A percentile compares a stretch with the other conserved stretches of the same genome.
Conservation (phyloP, 2,329 filamentous ascomycete genomes). For the Huntiella bhutanensis region DNA sequence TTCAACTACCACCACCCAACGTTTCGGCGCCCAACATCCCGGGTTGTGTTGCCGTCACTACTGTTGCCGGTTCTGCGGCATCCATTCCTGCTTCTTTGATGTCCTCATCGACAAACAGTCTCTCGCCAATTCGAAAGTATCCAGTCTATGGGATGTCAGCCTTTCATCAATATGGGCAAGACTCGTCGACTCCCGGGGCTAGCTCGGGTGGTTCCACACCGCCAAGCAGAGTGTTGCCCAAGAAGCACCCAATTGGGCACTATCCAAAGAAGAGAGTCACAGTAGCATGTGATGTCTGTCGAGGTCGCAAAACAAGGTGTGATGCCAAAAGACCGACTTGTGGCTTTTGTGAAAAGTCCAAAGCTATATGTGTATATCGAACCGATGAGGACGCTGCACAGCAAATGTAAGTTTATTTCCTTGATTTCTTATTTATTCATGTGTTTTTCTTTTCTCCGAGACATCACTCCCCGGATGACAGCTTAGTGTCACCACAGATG, state of each 20-base stretch:
- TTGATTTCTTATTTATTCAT: background rate
- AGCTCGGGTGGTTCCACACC: background rate
- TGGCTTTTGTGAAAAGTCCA: conserved; percentile 12
- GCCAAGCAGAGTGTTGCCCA: conserved; percentile 5
- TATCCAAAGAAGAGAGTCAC: conserved; percentile 14
- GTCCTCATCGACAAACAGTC: too few species aligned
- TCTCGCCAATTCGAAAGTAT: too few species aligned
- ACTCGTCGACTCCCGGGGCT: background rate
- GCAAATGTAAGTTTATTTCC: conserved; percentile 5
- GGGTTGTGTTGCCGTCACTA: too few species aligned
- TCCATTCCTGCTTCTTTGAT: too few species aligned
- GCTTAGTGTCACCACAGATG: too few species aligned
- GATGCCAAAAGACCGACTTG: conserved; percentile 12
- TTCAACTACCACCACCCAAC: too few species aligned
- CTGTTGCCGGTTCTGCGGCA: too few species aligned
- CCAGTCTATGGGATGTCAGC: too few species aligned
- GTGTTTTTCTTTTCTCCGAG: background rate
- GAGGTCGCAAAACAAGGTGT: conserved; percentile 13
- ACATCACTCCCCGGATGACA: too few species aligned
- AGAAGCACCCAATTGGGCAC: background rate
- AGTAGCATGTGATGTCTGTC: conserved; percentile 14
- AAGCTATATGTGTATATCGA: conserved; percentile 12
- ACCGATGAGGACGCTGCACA: conserved; percentile 6
- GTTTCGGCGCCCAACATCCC: too few species aligned
- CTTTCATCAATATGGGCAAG: too few species aligned